phyloP scores from a whole-genome alignment of 495 filamentous ascomycete species.

The Oidiodendron maius region DNA sequence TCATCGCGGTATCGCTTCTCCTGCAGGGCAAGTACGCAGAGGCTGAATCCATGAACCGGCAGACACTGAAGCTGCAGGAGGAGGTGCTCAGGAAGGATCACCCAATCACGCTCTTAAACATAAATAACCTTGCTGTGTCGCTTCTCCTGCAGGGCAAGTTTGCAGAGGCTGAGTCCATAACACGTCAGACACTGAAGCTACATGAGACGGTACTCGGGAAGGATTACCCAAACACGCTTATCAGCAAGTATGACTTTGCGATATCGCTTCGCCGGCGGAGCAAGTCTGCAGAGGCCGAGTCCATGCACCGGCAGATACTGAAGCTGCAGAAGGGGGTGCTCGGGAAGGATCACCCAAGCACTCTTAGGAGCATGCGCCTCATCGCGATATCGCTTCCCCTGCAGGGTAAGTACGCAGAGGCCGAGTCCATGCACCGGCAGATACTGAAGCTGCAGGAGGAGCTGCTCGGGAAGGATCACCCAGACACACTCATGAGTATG shows the following conservation, averaged over 20 bases:
- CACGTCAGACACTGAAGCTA: conserved; percentile 11
- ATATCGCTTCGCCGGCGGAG: conserved; percentile 20
- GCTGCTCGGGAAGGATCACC: conserved; percentile 18
- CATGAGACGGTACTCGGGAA: too few species aligned
- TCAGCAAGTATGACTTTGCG: conserved; percentile 22
- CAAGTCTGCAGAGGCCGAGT: conserved; percentile 30
- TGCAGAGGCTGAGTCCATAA: conserved; percentile 27
- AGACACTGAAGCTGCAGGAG: too few species aligned
- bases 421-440: conserved; percentile 19
- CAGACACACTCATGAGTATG: conserved; percentile 13
- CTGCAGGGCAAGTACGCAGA: too few species aligned
- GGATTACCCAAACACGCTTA: conserved; percentile 25
- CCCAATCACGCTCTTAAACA: conserved; percentile 14
- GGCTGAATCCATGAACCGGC: too few species aligned
- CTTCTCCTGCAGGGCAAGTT: neutral
- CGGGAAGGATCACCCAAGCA: conserved; percentile 26
- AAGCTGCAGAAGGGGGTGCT: conserved; percentile 21
- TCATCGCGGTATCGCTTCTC: too few species aligned
- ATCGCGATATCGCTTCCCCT: conserved; percentile 7
- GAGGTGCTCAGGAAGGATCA: too few species aligned
- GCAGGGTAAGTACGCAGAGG: conserved; percentile 25
- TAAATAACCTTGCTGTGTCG: neutral
- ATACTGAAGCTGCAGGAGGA: conserved; percentile 10
- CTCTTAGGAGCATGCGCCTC: conserved; percentile 20
- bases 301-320: conserved; percentile 21